These are phyloP conservation scores for Colletotrichum chrysophilum DNA, from an alignment of 2,329 filamentous ascomycete species.

Conservation along the genomic window DNA sequence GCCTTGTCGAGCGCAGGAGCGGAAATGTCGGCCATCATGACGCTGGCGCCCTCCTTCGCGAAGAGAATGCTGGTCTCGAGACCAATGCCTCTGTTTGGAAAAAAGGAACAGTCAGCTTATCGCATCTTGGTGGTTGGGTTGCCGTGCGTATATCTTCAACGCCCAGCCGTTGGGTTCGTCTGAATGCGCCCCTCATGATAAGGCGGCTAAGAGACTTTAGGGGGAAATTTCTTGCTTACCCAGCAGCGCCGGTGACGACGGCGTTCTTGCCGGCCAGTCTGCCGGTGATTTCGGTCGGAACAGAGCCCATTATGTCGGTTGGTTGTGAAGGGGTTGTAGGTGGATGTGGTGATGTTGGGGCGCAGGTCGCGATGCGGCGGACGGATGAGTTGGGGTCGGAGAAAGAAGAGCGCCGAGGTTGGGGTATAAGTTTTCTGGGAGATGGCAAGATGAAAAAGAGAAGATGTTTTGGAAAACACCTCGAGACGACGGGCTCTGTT, in stretches of 20 bases:
- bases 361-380: neutral
- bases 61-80: slow-evolving; percentile 93
- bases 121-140: neutral
- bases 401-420: neutral
- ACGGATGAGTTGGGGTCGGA: neutral
- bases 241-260: slow-evolving; percentile 83
- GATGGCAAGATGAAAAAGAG: neutral
- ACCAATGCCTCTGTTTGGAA: slow-evolving; percentile 77
- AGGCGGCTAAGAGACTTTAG: neutral
- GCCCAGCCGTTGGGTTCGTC: neutral
- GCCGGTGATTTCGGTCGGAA: slow-evolving; percentile 39
- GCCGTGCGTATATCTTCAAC: neutral
- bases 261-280: slow-evolving; percentile 66
- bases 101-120: slow-evolving; percentile 8
- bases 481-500: slow-evolving; percentile 3
- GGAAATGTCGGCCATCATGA: slow-evolving; percentile 88
- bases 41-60: slow-evolving; percentile 82
- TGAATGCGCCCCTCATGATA: neutral
- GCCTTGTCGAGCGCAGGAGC: slow-evolving; percentile 79
- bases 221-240: slow-evolving; percentile 59
- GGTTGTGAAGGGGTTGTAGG: neutral
- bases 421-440: neutral
- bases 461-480: neutral
- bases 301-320: slow-evolving; percentile 29
- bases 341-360: neutral